A percentile compares a stretch with the other conserved stretches of the same genome.
phyloP scores from a whole-genome alignment of 768 basidiomycete species.

The Lanmaoa pseudosensibilis region DNA sequence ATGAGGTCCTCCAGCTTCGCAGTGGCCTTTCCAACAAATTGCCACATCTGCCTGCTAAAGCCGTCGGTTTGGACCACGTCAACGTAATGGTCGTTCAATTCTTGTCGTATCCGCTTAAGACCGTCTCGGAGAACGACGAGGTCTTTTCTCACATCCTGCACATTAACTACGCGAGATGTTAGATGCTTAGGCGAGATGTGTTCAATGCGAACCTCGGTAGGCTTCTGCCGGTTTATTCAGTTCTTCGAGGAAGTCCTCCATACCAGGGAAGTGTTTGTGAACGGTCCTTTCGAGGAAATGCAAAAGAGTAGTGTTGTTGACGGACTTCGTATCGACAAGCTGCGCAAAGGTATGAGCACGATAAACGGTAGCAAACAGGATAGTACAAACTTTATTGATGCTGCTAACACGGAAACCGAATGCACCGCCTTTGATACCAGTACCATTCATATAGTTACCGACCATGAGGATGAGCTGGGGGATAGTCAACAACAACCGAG shows the following conservation, averaged over 20 bases:
- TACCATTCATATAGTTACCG: slow-evolving; percentile 98
- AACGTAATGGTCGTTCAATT: slow-evolving; percentile 77
- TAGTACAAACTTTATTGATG: slow-evolving; percentile 80
- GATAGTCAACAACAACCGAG: slow-evolving; percentile 1
- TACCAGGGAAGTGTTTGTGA: slow-evolving; percentile 80
- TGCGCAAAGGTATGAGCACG: slow-evolving; percentile 32
- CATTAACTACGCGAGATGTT: slow-evolving; percentile 60
- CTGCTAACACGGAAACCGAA: slow-evolving; percentile 97
- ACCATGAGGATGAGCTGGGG: slow-evolving; percentile 83
- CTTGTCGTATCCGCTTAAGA: slow-evolving; percentile 75
- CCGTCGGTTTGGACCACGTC: slow-evolving; percentile 69
- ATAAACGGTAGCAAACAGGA: neutral
- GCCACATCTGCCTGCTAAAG: slow-evolving; percentile 91
- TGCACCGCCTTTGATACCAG: slow-evolving; percentile 93
- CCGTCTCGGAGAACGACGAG: slow-evolving; percentile 71
- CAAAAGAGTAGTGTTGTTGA: slow-evolving; percentile 89
- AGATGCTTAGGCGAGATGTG: neutral
- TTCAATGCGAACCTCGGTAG: slow-evolving; percentile 68
- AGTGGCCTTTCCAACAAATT: slow-evolving; percentile 76
- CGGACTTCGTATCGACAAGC: slow-evolving; percentile 97
- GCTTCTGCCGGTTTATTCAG: slow-evolving; percentile 88
- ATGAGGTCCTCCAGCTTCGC: slow-evolving; percentile 77
- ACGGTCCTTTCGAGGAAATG: slow-evolving; percentile 94
- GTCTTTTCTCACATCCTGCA: slow-evolving; percentile 81
- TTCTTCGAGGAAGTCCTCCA: slow-evolving; percentile 88